Evolutionary conservation across 306 rosid genomes (phyloP).

Genomic region (Prunus davidiana): DNA sequence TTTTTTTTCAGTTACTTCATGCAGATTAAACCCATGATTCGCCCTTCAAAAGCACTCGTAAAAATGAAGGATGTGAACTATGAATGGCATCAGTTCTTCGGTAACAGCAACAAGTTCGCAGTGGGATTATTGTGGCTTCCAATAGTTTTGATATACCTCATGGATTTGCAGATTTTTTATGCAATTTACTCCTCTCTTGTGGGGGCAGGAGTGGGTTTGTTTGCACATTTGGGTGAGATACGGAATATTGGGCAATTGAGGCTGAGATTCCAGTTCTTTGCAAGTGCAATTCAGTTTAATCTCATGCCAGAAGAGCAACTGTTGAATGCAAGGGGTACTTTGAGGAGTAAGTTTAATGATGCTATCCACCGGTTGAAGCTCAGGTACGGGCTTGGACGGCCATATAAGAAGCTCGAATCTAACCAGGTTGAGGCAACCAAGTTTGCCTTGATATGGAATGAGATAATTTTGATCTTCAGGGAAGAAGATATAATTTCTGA

Average conservation of each 20-base stretch:
- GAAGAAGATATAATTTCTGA: slow-evolving; percentile 97
- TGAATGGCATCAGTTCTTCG: slow-evolving; percentile 62
- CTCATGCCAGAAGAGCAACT: slow-evolving; percentile 96
- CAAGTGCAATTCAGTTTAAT: slow-evolving; percentile 91
- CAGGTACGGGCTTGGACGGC: slow-evolving; percentile 57
- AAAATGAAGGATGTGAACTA: slow-evolving; percentile 37
- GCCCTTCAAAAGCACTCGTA: slow-evolving; percentile 60
- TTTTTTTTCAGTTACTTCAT: slow-evolving; percentile 83
- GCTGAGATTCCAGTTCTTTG: slow-evolving; percentile 95
- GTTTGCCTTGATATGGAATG: slow-evolving; percentile 97
- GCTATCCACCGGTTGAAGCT: slow-evolving; percentile 86
- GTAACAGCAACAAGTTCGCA: slow-evolving; percentile 55
- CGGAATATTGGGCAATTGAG: slow-evolving; percentile 83
- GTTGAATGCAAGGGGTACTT: slow-evolving; percentile 70
- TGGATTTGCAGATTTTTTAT: slow-evolving; percentile 97
- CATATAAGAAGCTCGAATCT: slow-evolving; percentile 55
- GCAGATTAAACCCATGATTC: slow-evolving; percentile 88
- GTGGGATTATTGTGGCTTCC: slow-evolving; percentile 85
- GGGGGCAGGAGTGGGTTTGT: slow-evolving; percentile 82
- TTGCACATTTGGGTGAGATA: slow-evolving; percentile 92
- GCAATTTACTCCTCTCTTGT: slow-evolving; percentile 81
- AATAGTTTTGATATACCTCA: slow-evolving; percentile 76
- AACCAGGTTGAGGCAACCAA: slow-evolving; percentile 83
- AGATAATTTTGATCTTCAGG: slow-evolving; percentile 78
- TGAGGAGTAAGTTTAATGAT: slow-evolving; percentile 78